phyloP scores from a whole-genome alignment of 1,284 basidiomycete genomes.

The Naganishia sp. region DNA sequence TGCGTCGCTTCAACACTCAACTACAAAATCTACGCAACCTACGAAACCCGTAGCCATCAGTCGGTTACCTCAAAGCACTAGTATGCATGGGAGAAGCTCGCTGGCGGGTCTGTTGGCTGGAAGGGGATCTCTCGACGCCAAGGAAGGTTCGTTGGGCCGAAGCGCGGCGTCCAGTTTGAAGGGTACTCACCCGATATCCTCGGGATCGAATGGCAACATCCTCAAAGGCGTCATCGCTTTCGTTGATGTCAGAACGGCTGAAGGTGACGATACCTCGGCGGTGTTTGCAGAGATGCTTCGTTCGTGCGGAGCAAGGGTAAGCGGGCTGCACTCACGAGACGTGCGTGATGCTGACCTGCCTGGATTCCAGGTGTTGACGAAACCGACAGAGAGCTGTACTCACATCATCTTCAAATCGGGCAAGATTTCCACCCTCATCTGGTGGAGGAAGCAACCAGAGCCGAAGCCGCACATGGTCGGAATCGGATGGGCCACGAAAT shows the following conservation, averaged over 20 bases:
- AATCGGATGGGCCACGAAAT: slow-evolving; percentile 88
- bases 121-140: neutral
- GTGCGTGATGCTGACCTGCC: slow-evolving; percentile 35
- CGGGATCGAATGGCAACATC: neutral
- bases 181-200: neutral
- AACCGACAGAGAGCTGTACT: slow-evolving; percentile 63
- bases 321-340: slow-evolving; percentile 36
- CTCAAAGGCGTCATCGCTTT: slow-evolving; percentile 71
- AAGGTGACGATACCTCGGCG: slow-evolving; percentile 80
- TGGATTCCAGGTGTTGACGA: slow-evolving; percentile 56
- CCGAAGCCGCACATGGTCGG: slow-evolving; percentile 73
- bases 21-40: neutral
- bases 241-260: slow-evolving; percentile 83
- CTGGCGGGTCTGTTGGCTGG: neutral
- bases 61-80: slow-evolving; percentile 26
- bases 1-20: neutral
- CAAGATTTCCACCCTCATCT: slow-evolving; percentile 69
- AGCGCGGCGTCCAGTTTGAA: neutral
- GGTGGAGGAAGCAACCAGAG: slow-evolving; percentile 67
- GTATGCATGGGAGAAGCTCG: slow-evolving; percentile 15
- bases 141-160: neutral
- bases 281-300: slow-evolving; percentile 82
- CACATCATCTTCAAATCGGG: slow-evolving; percentile 92
- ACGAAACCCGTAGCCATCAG: slow-evolving; percentile 26
- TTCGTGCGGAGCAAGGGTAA: slow-evolving; percentile 76